Evolutionary conservation across 768 basidiomycete genomes (phyloP), one percentile per base, ranked within the genome.

Genomic region (Clathrus columnatus): DNA sequence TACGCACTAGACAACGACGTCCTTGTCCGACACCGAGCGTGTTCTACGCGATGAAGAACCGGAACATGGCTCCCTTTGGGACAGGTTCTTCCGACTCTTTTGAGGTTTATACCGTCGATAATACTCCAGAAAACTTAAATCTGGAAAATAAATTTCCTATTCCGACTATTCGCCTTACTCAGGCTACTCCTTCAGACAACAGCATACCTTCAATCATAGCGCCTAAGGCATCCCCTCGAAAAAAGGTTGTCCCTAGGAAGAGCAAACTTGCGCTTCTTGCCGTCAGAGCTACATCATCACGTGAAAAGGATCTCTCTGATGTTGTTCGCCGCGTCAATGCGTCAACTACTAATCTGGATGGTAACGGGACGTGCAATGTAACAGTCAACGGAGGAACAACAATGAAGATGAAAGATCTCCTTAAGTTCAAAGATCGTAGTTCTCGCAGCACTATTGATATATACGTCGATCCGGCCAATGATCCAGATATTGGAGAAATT

Each of bases 201-300:
- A 60, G 57, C 27, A 57, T 66, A 42, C 59, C 56, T 42, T 11
- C 61, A 26, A 68, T 73, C 2, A 4, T 54, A 32, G 64, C 71
- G n/a, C 63, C 65, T 5, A 70, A 65, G 51, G 55, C 6, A 61
- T 73, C 0, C 27, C 54, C 58, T 2, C 71, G 72, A 28, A 77
- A 72, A 55, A 75, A 77, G 18, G 76, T 88, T 57, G 82, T 86
- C 8, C 86, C 84, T 16, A 88, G 85, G 70, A 87, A 85, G 63
- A 82, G 81, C 1, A 87, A 81, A 62, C 75, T 87, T 2, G 67
- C 70, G 11, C 68, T 80, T n/a, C 75, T 79, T 30, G 28, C 53
- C 4, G 44, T 45, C 7, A 42, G 23, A 7, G 66, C 59, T 11
- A 60, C 64, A 14, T 46, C 61, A 60, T 51, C 61, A 48, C 44